Percentiles rank a stretch among this genome's conserved stretches.
These are phyloP conservation scores for Elaeagnus macrophylla DNA, from an alignment of 306 rosid genomes.

Conservation along the genomic window DNA sequence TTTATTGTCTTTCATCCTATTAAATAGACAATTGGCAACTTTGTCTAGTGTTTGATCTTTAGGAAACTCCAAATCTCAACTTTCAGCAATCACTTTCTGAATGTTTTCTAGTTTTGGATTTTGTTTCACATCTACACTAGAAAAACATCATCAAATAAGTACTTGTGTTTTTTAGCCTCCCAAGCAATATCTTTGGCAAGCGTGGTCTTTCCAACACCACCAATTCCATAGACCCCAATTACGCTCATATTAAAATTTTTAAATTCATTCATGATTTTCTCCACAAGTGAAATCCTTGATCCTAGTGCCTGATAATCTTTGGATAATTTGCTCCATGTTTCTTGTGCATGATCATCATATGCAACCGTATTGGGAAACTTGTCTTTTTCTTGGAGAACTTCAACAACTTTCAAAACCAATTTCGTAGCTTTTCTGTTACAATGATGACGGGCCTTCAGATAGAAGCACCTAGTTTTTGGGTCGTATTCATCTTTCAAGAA, in stretches of 20 bases:
- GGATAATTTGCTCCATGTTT: not conserved
- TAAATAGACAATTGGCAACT: not conserved
- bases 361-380: no score
- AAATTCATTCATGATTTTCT: no score
- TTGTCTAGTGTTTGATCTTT: not conserved
- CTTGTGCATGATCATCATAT: not conserved
- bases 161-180: not conserved
- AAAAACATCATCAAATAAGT: not conserved
- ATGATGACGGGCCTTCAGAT: no score
- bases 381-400: no score
- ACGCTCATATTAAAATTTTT: no score
- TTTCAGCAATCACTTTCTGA: conserved; percentile 2
- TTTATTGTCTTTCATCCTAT: conserved; percentile 9
- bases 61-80: not conserved
- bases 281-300: no score
- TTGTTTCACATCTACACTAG: not conserved
- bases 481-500: not conserved
- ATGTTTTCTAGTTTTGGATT: not conserved
- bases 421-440: no score
- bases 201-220: no score
- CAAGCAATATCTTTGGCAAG: conserved; percentile 5
- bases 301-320: not conserved
- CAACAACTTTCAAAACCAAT: no score
- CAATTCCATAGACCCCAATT: no score
- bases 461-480: no score